phyloP scores from a whole-genome alignment of 352 stramenopile species.

The Hyaloperonospora brassicae region DNA sequence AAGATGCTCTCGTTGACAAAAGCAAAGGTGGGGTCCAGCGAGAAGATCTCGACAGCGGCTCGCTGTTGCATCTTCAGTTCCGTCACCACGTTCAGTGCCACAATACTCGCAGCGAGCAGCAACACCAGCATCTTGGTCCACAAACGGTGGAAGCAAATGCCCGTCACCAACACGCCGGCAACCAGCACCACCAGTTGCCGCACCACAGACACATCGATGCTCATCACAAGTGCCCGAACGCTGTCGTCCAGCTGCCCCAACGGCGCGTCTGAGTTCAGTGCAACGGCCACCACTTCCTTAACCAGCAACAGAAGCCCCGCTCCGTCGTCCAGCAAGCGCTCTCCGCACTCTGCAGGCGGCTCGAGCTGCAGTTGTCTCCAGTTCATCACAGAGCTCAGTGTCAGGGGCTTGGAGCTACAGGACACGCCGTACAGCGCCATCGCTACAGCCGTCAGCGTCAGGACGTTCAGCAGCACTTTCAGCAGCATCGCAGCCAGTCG shows the following conservation, averaged over 20 bases:
- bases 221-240: slow-evolving; percentile 25
- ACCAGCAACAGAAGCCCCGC: slow-evolving; percentile 4
- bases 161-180: slow-evolving; percentile 12
- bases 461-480: slow-evolving; percentile 36
- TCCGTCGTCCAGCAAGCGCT: slow-evolving; percentile 17
- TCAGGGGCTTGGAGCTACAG: slow-evolving; percentile 19
- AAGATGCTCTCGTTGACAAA: slow-evolving; percentile 81
- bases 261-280: slow-evolving; percentile 5
- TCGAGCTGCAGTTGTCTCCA: slow-evolving; percentile 26
- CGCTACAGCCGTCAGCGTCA: slow-evolving; percentile 18
- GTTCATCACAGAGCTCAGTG: slow-evolving; percentile 3
- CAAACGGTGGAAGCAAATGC: slow-evolving; percentile 47
- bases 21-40: slow-evolving; percentile 65
- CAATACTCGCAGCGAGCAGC: slow-evolving; percentile 15
- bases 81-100: slow-evolving; percentile 27
- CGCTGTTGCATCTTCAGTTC: slow-evolving; percentile 45
- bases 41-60: slow-evolving; percentile 50
- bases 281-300: slow-evolving; percentile 12
- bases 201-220: slow-evolving; percentile 20
- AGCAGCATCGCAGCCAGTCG: slow-evolving; percentile 17
- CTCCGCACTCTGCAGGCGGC: slow-evolving; percentile 16
- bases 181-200: slow-evolving; percentile 15
- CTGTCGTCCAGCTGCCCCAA: slow-evolving; percentile 24
- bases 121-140: slow-evolving; percentile 60
- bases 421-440: slow-evolving; percentile 20